Evolutionary conservation across 164 flowering plant genomes (phyloP), one percentile per base, ranked within the genome.

Genomic region (Echeveria elegans): DNA sequence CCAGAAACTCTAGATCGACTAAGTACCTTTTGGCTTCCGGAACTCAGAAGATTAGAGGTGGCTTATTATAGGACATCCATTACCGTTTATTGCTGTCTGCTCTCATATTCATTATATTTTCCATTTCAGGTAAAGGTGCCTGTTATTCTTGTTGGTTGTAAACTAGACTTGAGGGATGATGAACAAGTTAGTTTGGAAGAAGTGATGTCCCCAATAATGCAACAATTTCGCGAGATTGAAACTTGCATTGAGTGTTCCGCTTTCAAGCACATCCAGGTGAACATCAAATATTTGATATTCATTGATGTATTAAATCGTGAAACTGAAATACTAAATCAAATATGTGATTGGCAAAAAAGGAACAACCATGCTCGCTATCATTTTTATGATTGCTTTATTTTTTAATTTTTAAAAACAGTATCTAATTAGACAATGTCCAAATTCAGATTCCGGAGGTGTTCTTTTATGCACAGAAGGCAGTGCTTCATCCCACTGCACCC

Each of bases 221-320:
- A 95, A 64, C 88, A 84, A 72, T 95, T 88, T 76, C 85, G 99
- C 70, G 99, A 95, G 83, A 95, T 95, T 71, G 99, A 95, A 70
- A 92, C 99, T 43, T 95, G 99, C 70, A 92, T 92, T 26, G 99
- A 92, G 56, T 95, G 99, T 73, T 95, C 99, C 0, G 90, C 97
- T 0, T 60, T 67, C 34, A 88, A 74, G 64, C 85, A 77, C 56
- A 90, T 95, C 74, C 99, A 95, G 99, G 97, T 90, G 37, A 23
- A 4, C 24, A 32, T 2, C 29, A 19, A 24, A 6, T 5, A 32
- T 65, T 23, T 21, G 41, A 23, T 4, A 23, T 59, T 43, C 19
- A 36, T 43, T 58, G 63, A 28, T 58, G 29, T 21, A 24, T 53
- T 45, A 1, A 2, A 58, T 37, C 34, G 26, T 69, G 36, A 31